Conservation (phyloP, 1,284 basidiomycete genomes). For the Cutaneotrichosporon cavernicola region DNA sequence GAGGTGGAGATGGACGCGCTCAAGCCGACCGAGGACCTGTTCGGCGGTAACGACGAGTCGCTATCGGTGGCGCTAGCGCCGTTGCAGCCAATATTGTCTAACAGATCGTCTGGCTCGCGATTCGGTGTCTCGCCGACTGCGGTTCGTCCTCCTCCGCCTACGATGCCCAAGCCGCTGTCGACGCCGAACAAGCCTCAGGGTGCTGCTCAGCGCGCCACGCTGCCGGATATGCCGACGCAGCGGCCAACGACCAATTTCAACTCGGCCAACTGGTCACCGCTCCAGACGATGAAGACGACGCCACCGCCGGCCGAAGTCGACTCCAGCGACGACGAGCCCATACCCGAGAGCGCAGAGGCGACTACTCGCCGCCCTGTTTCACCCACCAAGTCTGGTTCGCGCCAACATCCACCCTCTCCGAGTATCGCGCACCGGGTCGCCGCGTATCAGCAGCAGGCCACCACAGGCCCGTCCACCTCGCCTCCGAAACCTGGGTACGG, state of each 20-base stretch:
- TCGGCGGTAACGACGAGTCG: conserved; percentile 23
- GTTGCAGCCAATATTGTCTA: conserved; percentile 17
- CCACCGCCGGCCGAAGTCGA: conserved; percentile 20
- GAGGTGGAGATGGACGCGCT: conserved; percentile 9
- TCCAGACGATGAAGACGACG: conserved; percentile 17
- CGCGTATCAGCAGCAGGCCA: conserved; percentile 10
- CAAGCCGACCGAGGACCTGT: conserved; percentile 11
- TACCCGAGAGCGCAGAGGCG: conserved; percentile 31
- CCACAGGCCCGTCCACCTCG: conserved; percentile 3
- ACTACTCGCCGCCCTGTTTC: conserved; percentile 9
- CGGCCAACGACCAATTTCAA: conserved; percentile 34
- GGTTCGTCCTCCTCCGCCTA: conserved; percentile 19
- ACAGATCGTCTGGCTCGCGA: conserved; percentile 15
- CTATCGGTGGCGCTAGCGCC: conserved; percentile 14
- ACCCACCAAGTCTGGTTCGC: conserved; percentile 3
- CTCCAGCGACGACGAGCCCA: conserved; percentile 45
- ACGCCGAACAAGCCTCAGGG: conserved; percentile 17
- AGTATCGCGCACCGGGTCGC: conserved; percentile 17
- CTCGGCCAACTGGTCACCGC: conserved; percentile 41
- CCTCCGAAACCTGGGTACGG: conserved; percentile 3
- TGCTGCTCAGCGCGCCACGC: conserved; percentile 24
- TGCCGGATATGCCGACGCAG: conserved; percentile 16
- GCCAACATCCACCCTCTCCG: conserved; percentile 16
- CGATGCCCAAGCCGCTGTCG: conserved; percentile 19
- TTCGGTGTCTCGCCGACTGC: conserved; percentile 20